Base-by-base conservation (phyloP, 306 rosid genomes). In the Comarum palustre region DNA sequence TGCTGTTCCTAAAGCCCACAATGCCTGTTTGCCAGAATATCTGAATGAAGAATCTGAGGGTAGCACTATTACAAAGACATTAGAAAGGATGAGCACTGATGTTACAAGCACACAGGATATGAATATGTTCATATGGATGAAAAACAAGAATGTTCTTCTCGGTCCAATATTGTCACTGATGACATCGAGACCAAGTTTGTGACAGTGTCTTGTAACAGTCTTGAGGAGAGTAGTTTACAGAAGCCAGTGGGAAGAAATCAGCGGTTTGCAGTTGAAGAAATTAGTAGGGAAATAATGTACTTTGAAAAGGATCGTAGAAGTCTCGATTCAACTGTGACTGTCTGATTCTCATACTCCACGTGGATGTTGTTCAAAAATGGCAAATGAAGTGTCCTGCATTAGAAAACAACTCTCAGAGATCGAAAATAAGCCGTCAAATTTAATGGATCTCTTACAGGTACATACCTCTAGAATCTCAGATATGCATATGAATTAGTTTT, bases 401-500 rank as follows among this genome's bases (percentile, higher is more conserved):
- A 87, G 83, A 73, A 93, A 93, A 65, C 96, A 93, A 68, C 93
- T 93, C 64, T 52, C 81, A 59, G 90, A 87, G 78, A 90, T 92
- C 59, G 92, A 90, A 84, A 82, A 75, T 83, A 92, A 88, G 74
- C 96, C 90, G 77, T 82, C 89, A 22, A 87, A 76, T 73, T 79
- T 87, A 73, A 76, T 90, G 93, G 86, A 88, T 79, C 86, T 86
- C 41, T 74, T 93, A 72, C 89, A 93, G 95, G 96, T 90, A 86
- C 61, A 55, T 41, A 57, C 27, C 34, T 43, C 42, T 46, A 54
- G 47, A 31, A 61, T 77, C 52, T 74, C 13, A 13, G 66, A 48
- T 42, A 1, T 59, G 48, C 14, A 39, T 62, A 1, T 10, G 7
- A 51, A 10, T 51, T 15, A 15, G 7, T 16, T n/a, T 51, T 32